Evolutionary conservation across 495 filamentous ascomycete species (phyloP).

Genomic region (Daldinia concentrica): DNA sequence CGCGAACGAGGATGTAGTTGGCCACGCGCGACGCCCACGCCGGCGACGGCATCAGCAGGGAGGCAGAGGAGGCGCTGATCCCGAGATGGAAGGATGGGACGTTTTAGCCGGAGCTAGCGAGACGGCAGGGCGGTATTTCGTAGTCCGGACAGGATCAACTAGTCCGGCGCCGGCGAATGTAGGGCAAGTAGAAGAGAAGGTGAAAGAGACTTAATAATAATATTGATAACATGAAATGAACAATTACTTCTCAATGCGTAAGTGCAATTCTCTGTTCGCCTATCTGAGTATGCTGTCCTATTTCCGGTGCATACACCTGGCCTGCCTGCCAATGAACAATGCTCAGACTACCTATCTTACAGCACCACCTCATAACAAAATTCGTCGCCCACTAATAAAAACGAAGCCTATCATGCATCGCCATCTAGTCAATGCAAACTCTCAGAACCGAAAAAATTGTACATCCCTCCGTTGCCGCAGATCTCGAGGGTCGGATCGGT

Average conservation of each 20-base stretch:
- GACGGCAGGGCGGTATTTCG: slow-evolving; percentile 77
- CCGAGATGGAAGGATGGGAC: slow-evolving; percentile 69
- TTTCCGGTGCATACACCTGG: neutral
- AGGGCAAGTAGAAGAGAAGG: slow-evolving; percentile 10
- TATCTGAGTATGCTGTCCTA: slow-evolving; percentile 1
- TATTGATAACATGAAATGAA: neutral
- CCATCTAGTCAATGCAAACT: neutral
- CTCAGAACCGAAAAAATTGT: slow-evolving; percentile 1
- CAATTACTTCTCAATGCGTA: slow-evolving; percentile 7
- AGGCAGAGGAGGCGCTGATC: slow-evolving; percentile 7
- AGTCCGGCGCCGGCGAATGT: neutral
- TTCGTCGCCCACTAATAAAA: slow-evolving; percentile 3
- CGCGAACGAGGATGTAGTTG: slow-evolving; percentile 52
- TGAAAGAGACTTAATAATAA: slow-evolving; percentile 1
- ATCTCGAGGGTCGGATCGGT: neutral
- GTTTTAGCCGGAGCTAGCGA: slow-evolving; percentile 70
- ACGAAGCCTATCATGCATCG: neutral
- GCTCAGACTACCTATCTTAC: slow-evolving; percentile 24
- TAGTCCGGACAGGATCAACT: slow-evolving; percentile 70
- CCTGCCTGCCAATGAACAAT: slow-evolving; percentile 9
- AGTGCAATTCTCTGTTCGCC: slow-evolving; percentile 10
- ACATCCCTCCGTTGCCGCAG: neutral
- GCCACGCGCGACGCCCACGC: slow-evolving; percentile 57
- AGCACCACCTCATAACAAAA: neutral
- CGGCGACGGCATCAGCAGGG: slow-evolving; percentile 43